Evolutionary conservation across 2,329 filamentous ascomycete genomes (phyloP).

Genomic region (Colletotrichum shisoi): DNA sequence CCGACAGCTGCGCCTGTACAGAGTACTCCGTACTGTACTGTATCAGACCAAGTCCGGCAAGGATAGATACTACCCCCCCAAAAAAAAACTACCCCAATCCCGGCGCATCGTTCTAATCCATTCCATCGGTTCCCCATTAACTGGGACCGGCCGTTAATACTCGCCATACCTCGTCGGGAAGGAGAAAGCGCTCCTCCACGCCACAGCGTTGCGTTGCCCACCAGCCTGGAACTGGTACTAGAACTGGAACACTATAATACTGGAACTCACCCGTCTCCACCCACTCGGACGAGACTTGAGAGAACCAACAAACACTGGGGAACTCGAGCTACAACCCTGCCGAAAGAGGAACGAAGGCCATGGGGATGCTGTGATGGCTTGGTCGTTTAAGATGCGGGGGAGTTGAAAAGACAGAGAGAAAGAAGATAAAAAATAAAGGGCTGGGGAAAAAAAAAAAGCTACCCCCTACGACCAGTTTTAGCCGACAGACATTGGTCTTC

Average conservation of each 20-base stretch:
- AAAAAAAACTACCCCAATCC: constrained; percentile 6
- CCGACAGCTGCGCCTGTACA: too few relatives aligned
- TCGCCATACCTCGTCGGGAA: constrained; percentile 26
- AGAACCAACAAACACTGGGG: constrained; percentile 2
- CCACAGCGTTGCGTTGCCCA: constrained; percentile 36
- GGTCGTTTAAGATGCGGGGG: background rate
- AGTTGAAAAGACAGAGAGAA: background rate
- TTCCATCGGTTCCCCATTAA: constrained; percentile 26
- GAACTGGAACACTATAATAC: too few relatives aligned
- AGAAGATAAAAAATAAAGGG: too few relatives aligned
- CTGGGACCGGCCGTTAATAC: background rate
- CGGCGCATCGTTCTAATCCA: constrained; percentile 29
- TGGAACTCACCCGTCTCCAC: background rate
- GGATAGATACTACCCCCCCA: too few relatives aligned
- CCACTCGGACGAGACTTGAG: background rate
- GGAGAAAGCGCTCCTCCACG: constrained; percentile 20
- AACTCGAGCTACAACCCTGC: background rate
- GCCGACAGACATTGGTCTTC: constrained; percentile 5
- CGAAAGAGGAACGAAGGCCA: constrained; percentile 25
- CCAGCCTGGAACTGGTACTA: constrained; percentile 15
- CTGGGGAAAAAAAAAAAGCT: rapidly evolving
- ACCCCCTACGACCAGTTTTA: background rate
- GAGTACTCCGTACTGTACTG: too few relatives aligned
- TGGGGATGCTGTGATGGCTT: background rate
- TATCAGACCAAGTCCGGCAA: too few relatives aligned